Evolutionary conservation across 1,139 yeast genomes (phyloP).

Genomic region (Yamadazyma sp.): DNA sequence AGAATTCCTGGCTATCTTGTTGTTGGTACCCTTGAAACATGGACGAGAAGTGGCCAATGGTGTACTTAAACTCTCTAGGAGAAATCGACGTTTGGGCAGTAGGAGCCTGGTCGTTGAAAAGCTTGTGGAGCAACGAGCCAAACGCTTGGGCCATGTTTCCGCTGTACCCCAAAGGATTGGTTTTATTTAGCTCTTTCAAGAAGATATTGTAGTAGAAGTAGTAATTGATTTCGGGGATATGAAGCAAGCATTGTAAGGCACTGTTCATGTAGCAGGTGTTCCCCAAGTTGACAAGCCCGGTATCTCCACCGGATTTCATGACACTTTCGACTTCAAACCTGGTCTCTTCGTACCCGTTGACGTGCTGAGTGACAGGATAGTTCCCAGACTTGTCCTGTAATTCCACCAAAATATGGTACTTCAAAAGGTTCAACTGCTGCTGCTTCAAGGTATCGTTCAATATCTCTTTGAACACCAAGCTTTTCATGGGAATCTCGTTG

Average conservation of each 20-base stretch:
- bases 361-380: slow-evolving; percentile 32
- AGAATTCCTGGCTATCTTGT: slow-evolving; percentile 94
- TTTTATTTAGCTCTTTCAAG: slow-evolving; percentile 64
- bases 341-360: slow-evolving; percentile 8
- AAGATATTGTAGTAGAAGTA: slow-evolving; percentile 70
- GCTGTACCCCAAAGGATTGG: slow-evolving; percentile 76
- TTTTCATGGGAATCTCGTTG: slow-evolving; percentile 30
- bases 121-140: slow-evolving; percentile 60
- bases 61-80: slow-evolving; percentile 78
- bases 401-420: slow-evolving; percentile 39
- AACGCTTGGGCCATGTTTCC: slow-evolving; percentile 82
- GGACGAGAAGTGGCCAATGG: slow-evolving; percentile 76
- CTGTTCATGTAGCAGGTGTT: slow-evolving; percentile 98
- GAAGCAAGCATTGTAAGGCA: slow-evolving; percentile 86
- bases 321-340: slow-evolving; percentile 18
- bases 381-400: slow-evolving; percentile 21
- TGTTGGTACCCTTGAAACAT: slow-evolving; percentile 88
- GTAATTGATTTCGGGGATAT: slow-evolving; percentile 78
- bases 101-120: slow-evolving; percentile 40
- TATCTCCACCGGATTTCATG: slow-evolving; percentile 30
- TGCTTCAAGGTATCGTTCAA: slow-evolving; percentile 26
- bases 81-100: slow-evolving; percentile 31
- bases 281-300: slow-evolving; percentile 81
- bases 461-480: slow-evolving; percentile 28
- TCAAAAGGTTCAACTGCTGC: slow-evolving; percentile 30